Percentiles rank a stretch among this genome's conserved stretches.
Conservation (phyloP, 495 filamentous ascomycete species). For the Podospora pseudoanserina region DNA sequence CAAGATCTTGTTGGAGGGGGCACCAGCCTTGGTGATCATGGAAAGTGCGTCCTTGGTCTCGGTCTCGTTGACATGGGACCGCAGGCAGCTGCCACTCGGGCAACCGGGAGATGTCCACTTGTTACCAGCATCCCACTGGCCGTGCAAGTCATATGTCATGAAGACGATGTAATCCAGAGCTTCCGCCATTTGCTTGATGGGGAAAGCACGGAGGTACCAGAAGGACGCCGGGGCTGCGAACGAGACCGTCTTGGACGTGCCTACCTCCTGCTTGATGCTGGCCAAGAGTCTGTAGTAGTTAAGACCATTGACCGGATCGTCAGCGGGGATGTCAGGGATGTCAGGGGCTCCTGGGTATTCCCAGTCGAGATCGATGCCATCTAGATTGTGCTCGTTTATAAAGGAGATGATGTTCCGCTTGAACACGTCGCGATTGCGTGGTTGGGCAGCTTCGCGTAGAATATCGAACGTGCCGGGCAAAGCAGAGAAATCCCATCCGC, state of each 20-base stretch:
- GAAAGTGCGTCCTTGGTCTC: slow-evolving; percentile 37
- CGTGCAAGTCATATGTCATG: slow-evolving; percentile 29
- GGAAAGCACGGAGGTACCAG: slow-evolving; percentile 29
- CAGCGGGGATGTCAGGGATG: too few relatives aligned
- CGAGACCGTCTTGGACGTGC: slow-evolving; percentile 22
- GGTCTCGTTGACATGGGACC: slow-evolving; percentile 42
- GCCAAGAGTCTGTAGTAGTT: slow-evolving; percentile 20
- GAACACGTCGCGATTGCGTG: slow-evolving; percentile 24
- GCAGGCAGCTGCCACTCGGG: slow-evolving; percentile 36
- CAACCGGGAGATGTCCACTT: slow-evolving; percentile 16
- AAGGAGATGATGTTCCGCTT: slow-evolving; percentile 25
- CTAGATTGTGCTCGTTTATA: slow-evolving; percentile 27
- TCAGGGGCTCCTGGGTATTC: slow-evolving; percentile 32
- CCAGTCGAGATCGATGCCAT: slow-evolving; percentile 36
- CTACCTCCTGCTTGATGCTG: slow-evolving; percentile 9
- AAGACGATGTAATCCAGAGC: slow-evolving; percentile 41
- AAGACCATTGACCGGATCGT: slow-evolving; percentile 6
- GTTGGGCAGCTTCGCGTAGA: slow-evolving; percentile 24
- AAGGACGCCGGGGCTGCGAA: slow-evolving; percentile 32
- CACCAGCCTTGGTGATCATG: slow-evolving; percentile 39
- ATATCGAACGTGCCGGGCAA: slow-evolving; percentile 25
- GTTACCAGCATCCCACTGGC: slow-evolving; percentile 9
- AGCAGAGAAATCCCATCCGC: slow-evolving; percentile 32
- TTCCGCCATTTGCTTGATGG: slow-evolving; percentile 28
- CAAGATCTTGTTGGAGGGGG: slow-evolving; percentile 32